Conservation (phyloP, 108 stramenopile species). For the Craspedostauros australis region DNA sequence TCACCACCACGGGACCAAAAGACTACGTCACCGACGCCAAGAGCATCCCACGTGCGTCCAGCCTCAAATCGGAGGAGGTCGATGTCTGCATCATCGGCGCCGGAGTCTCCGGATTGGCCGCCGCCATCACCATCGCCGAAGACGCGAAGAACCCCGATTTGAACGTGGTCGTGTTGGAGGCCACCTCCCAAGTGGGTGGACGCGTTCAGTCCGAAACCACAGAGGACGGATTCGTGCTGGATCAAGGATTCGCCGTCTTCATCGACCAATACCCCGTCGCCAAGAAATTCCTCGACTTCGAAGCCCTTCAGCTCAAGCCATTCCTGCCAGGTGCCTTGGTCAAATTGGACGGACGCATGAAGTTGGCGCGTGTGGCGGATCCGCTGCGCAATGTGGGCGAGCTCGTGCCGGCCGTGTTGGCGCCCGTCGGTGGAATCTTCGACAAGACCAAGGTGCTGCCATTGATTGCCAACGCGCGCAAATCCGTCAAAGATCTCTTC, state of each 20-base stretch:
- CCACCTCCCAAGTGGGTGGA: conserved; percentile 55
- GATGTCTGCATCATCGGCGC: conserved; percentile 65
- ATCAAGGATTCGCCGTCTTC: conserved; percentile 86
- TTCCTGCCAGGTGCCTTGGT: conserved; percentile 80
- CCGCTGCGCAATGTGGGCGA: conserved; percentile 62
- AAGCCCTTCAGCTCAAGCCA: conserved; percentile 43
- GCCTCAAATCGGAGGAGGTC: conserved; percentile 10
- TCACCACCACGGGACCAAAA: conserved; percentile 2
- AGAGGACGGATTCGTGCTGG: conserved; percentile 67
- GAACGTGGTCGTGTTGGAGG: conserved; percentile 54
- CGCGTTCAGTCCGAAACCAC: conserved; percentile 65
- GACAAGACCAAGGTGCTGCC: conserved; percentile 68
- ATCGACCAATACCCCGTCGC: conserved; percentile 77
- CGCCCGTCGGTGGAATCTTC: conserved; percentile 55
- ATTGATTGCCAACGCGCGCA: conserved; percentile 52
- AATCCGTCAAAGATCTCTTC: conserved; percentile 63
- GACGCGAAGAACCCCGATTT: neutral
- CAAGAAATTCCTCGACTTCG: conserved; percentile 55
- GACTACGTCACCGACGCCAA: neutral
- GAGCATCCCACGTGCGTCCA: neutral
- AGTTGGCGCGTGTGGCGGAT: conserved; percentile 62
- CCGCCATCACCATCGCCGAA: conserved; percentile 49
- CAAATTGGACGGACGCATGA: conserved; percentile 23
- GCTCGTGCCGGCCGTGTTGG: conserved; percentile 34
- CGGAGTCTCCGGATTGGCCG: conserved; percentile 71